Evolutionary conservation across 176 grass and related monocot species (phyloP), one percentile per base, ranked within the genome.

Genomic region (Elaeis guineensis): DNA sequence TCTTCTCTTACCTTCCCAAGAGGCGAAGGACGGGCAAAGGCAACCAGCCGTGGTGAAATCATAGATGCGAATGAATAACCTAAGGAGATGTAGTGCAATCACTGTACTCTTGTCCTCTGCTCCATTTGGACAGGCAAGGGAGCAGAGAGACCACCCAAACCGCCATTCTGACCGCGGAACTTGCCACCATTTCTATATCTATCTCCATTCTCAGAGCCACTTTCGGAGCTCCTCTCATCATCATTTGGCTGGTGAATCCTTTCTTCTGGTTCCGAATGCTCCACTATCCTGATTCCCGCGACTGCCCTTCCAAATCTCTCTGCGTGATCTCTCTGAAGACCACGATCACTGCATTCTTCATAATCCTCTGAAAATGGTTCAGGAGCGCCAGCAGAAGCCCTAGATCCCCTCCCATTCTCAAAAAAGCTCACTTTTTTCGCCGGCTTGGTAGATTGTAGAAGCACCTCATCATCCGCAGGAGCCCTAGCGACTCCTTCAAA

Each of bases 61-160:
- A 9, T 44, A 44, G 35, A 12, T 44, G 35, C 35, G 2, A 44
- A 44, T 14, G 35, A 44, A 44, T 44, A 44, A 44, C 35, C 1
- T 44, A 9, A 44, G 9, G 35, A 44, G 35, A 44, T 44, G 35
- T 14, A 11, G 11, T 12, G 35, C 30, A 58, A 4, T 59, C 35
- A 68, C 25, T 22, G 3, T 44, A 44, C 35, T 44, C 35, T 68
- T 68, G 28, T 80, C 63, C 81, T 90, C 0, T 57, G n/a, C 61
- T 93, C 82, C 87, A 93, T 89, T 51, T 89, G 85, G 60, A 80
- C 70, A 3, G 78, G 80, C 51, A 68, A 30, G 20, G 93, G 88
- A 3, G 94, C 76, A 3, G 88, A 77, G 60, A 82, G 72, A 1
- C 76, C 35, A 12, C 35, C 63, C 26, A 73, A 72, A 49, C 61